phyloP scores from a whole-genome alignment of 768 basidiomycete species.

The Pleurotus tuber-regium region DNA sequence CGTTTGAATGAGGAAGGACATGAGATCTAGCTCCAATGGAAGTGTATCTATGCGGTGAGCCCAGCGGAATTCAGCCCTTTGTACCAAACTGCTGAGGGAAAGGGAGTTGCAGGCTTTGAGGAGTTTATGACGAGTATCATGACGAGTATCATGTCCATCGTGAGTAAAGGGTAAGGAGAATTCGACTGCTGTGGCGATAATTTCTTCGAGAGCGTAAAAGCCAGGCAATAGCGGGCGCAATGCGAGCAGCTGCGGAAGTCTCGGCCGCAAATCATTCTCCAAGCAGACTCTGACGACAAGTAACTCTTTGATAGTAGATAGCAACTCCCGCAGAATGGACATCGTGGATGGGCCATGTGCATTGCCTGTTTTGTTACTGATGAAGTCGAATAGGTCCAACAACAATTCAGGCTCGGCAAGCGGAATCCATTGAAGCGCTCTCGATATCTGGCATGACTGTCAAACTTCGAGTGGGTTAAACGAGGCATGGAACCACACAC shows the following conservation, averaged over 20 bases:
- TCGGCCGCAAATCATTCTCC: conserved; percentile 24
- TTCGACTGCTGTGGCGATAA: conserved; percentile 42
- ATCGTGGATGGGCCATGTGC: conserved; percentile 8
- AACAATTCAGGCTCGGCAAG: conserved; percentile 45
- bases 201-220: conserved; percentile 40
- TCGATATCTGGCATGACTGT: conserved; percentile 19
- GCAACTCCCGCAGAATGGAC: conserved; percentile 32
- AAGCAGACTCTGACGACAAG: conserved; percentile 13
- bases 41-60: conserved; percentile 19
- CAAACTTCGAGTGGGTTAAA: background rate
- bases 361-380: conserved; percentile 18
- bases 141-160: conserved; percentile 23
- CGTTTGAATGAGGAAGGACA: conserved; percentile 37
- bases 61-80: conserved; percentile 32
- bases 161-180: conserved; percentile 37
- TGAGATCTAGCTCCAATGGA: conserved; percentile 24
- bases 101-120: conserved; percentile 7
- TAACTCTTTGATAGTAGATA: conserved; percentile 29
- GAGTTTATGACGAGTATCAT: conserved; percentile 5
- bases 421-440: conserved; percentile 49
- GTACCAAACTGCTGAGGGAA: conserved; percentile 20
- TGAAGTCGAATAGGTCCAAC: conserved; percentile 40
- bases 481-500: background rate
- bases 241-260: conserved; percentile 36
- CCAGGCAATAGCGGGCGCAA: conserved; percentile 32